Conservation (phyloP, 2,329 filamentous ascomycete species). For the Colletotrichum aenigma region DNA sequence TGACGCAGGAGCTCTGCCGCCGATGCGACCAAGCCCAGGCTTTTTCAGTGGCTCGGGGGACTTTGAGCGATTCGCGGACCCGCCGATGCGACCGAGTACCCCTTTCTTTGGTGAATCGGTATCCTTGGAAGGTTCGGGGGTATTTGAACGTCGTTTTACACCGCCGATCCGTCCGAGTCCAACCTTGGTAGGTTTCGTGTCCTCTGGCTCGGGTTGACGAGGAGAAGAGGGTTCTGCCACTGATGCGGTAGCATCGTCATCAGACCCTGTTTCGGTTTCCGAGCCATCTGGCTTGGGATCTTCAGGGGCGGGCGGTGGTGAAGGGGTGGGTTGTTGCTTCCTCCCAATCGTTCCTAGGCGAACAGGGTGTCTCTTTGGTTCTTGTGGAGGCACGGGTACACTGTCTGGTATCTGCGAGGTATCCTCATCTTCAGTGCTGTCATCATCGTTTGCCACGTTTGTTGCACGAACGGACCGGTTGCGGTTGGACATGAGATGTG, state of each 20-base stretch:
- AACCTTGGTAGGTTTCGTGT: background rate
- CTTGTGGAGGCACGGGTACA: conserved; percentile 21
- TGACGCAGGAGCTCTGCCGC: conserved; percentile 13
- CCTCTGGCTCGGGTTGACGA: background rate
- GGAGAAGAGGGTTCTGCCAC: background rate
- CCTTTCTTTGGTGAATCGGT: conserved; percentile 28
- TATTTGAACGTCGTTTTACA: background rate
- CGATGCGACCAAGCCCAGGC: conserved; percentile 38
- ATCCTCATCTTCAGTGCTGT: conserved; percentile 37
- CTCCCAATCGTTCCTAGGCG: conserved; percentile 42
- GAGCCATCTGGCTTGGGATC: conserved; percentile 28
- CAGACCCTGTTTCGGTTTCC: conserved; percentile 51
- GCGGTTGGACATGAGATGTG: conserved; percentile 33
- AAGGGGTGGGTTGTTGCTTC: conserved; percentile 27
- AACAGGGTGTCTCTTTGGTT: conserved; percentile 19
- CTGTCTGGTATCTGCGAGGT: conserved; percentile 23
- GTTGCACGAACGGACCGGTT: conserved; percentile 21
- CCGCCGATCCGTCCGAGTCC: background rate
- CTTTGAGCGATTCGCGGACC: conserved; percentile 21
- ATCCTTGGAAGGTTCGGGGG: conserved; percentile 25
- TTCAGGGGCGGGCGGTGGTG: conserved; percentile 26
- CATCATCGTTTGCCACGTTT: conserved; percentile 27
- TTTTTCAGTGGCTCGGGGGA: conserved; percentile 7
- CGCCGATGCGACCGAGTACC: conserved; percentile 47
- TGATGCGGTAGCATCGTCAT: conserved; percentile 27